A percentile compares a stretch with the other conserved stretches of the same genome.
These are phyloP conservation scores for Paraglomus occultum DNA, from an alignment of 192 early-diverging fungal species.

Conservation along the genomic window DNA sequence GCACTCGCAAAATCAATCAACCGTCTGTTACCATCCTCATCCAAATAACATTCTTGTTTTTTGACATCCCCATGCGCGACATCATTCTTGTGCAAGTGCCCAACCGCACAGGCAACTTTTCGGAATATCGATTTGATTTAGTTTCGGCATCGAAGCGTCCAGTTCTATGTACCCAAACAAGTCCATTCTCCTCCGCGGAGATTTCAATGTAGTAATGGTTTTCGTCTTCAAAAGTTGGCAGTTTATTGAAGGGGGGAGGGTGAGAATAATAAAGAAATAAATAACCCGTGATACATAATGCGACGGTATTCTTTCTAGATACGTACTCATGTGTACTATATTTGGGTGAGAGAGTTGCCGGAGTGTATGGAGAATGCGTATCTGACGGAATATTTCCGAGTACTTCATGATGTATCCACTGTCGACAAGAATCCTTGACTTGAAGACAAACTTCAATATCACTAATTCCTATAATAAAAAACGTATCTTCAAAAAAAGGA, in stretches of 20 bases:
- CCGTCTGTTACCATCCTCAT: slow-evolving; percentile 56
- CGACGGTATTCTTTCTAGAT: not conserved
- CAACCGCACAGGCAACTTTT: slow-evolving; percentile 56
- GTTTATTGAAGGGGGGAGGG: too few species aligned
- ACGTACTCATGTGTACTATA: slow-evolving; percentile 52
- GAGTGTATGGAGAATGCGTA: slow-evolving; percentile 67
- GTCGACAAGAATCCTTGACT: slow-evolving; percentile 61
- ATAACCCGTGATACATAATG: not conserved
- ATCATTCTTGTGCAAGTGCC: slow-evolving; percentile 58
- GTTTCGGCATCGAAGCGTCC: slow-evolving; percentile 52
- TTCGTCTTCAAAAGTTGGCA: slow-evolving; percentile 74
- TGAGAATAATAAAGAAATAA: slow-evolving; percentile 30
- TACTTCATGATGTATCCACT: slow-evolving; percentile 67
- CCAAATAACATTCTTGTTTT: slow-evolving; percentile 85
- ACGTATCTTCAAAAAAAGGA: slow-evolving; percentile 19
- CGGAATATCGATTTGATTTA: slow-evolving; percentile 55
- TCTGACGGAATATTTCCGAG: slow-evolving; percentile 72
- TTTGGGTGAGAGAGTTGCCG: slow-evolving; percentile 53
- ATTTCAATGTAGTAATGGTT: slow-evolving; percentile 65
- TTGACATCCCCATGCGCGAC: slow-evolving; percentile 87
- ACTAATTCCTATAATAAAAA: slow-evolving; percentile 39
- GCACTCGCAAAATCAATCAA: slow-evolving; percentile 83
- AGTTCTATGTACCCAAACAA: slow-evolving; percentile 71
- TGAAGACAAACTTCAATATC: slow-evolving; percentile 73
- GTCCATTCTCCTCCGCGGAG: slow-evolving; percentile 59